Percentiles rank a stretch among this genome's conserved stretches.
Conservation (phyloP, 176 grass and related monocot genomes). For the Musa acuminata region DNA sequence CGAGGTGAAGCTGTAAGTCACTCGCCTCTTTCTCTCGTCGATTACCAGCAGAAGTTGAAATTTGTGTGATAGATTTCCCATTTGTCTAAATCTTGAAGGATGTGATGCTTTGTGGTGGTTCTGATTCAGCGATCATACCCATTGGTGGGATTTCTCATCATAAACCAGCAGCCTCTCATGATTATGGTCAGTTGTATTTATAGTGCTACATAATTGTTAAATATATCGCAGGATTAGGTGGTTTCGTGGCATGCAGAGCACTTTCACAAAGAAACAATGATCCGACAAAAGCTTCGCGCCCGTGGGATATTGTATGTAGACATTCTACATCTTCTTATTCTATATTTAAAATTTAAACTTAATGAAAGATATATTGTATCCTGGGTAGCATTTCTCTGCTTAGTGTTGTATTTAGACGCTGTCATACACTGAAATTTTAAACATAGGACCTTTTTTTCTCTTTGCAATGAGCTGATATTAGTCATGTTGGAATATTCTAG, state of each 20-base stretch:
- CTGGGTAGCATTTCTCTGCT: neutral
- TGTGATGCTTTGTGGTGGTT: slow-evolving; percentile 99
- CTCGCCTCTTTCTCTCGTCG: slow-evolving; percentile 2
- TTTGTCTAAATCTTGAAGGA: slow-evolving; percentile 40
- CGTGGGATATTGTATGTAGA: slow-evolving; percentile 85
- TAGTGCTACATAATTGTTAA: neutral
- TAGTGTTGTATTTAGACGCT: neutral
- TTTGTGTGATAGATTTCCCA: slow-evolving; percentile 12
- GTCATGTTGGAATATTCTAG: no score
- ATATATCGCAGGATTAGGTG: slow-evolving; percentile 64
- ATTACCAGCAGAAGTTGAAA: neutral
- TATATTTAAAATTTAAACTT: neutral
- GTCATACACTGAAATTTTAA: no score
- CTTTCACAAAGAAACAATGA: slow-evolving; percentile 95
- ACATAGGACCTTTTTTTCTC: no score
- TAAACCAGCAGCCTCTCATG: neutral
- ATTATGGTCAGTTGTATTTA: neutral
- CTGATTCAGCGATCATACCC: slow-evolving; percentile 89
- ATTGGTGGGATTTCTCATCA: slow-evolving; percentile 44
- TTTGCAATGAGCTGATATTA: no score
- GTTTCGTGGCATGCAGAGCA: slow-evolving; percentile 97
- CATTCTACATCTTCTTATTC: neutral
- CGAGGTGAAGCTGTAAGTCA: slow-evolving; percentile 86
- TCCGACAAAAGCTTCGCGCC: slow-evolving; percentile 90
- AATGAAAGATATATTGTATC: neutral